Conservation (phyloP, 768 basidiomycete species). For the Lactarius deliciosus region DNA sequence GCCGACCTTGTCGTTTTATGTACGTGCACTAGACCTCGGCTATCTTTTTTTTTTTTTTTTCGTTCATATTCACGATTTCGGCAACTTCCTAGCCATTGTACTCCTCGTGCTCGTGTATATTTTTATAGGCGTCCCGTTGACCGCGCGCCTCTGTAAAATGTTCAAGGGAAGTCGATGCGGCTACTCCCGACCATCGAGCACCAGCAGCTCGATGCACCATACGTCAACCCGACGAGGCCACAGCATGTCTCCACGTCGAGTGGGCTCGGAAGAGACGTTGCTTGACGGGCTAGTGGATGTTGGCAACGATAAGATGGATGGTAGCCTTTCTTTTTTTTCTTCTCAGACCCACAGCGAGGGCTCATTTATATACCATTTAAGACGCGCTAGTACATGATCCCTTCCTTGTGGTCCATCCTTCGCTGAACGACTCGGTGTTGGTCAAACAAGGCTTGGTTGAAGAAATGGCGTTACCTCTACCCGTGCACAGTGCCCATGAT, state of each 20-base stretch:
- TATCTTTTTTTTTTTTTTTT: conserved; percentile 12
- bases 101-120: conserved; percentile 29
- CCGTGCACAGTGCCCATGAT: conserved; percentile 24
- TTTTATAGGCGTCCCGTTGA: conserved; percentile 32
- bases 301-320: conserved; percentile 8
- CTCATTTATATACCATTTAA: not conserved
- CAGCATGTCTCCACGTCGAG: conserved; percentile 9
- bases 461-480: conserved; percentile 18
- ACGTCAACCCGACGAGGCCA: not conserved
- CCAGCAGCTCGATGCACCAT: not conserved
- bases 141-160: conserved; percentile 25
- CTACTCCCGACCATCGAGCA: not conserved
- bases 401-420: conserved; percentile 28
- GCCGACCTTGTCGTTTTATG: conserved; percentile 30
- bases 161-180: conserved; percentile 10
- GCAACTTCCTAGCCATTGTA: conserved; percentile 26
- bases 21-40: conserved; percentile 17
- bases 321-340: conserved; percentile 2
- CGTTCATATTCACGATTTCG: not conserved
- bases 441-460: conserved; percentile 26
- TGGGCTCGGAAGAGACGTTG: conserved; percentile 16
- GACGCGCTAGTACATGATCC: conserved; percentile 16
- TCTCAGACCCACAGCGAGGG: not conserved
- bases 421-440: conserved; percentile 27
- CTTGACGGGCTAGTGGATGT: not conserved